Evolutionary conservation across 1,284 basidiomycete genomes (phyloP).

Genomic region (Laetiporus sulphureus): DNA sequence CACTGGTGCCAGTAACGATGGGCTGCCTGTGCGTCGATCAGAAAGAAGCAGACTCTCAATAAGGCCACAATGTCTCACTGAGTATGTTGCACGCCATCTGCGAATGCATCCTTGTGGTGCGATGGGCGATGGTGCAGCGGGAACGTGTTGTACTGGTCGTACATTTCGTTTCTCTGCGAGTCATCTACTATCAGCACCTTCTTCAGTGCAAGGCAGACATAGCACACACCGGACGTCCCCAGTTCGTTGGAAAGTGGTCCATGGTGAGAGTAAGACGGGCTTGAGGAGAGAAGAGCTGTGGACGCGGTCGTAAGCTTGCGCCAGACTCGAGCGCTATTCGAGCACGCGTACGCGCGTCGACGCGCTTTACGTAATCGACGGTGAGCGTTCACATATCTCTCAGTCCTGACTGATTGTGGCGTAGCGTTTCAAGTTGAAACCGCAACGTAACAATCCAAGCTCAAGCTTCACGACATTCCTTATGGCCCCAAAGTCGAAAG

Average conservation of each 20-base stretch:
- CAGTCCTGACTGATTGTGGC: no score
- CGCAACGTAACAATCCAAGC: no score
- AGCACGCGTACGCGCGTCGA: constrained; percentile 8
- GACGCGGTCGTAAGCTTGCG: neutral
- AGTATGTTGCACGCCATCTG: constrained; percentile 65
- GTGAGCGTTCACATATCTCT: no score
- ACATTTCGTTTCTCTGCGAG: constrained; percentile 58
- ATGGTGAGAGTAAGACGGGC: constrained; percentile 30
- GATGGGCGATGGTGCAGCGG: constrained; percentile 59
- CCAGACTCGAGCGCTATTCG: neutral
- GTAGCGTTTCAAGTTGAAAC: no score
- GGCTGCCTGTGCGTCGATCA: constrained; percentile 61
- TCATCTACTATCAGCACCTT: constrained; percentile 4
- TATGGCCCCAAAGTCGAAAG: no score
- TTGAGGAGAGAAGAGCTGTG: neutral
- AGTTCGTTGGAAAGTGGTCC: constrained; percentile 79
- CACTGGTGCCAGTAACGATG: constrained; percentile 94
- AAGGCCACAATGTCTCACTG: constrained; percentile 46
- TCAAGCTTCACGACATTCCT: no score
- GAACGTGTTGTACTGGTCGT: constrained; percentile 69
- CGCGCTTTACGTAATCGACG: constrained; percentile 9
- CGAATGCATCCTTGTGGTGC: constrained; percentile 49
- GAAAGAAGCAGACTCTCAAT: neutral
- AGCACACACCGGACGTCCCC: constrained; percentile 65
- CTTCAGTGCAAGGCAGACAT: neutral